These are phyloP conservation scores for Podaxis sp. DNA, from an alignment of 768 basidiomycete genomes.

Conservation along the genomic window DNA sequence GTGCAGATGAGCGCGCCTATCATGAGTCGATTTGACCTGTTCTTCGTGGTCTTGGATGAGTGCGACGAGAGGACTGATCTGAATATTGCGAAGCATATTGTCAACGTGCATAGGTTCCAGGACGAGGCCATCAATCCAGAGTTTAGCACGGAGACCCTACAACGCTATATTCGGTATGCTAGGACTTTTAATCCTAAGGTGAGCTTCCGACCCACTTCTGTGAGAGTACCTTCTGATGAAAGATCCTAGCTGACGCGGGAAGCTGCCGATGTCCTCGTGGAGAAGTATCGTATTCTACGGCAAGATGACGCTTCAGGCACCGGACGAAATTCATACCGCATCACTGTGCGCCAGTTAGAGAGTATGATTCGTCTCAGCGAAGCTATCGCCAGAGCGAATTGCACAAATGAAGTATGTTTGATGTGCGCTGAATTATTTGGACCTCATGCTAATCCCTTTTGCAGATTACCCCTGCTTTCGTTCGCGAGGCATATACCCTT, in stretches of 20 bases:
- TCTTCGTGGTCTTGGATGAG: constrained; percentile 97
- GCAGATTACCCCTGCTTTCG: constrained; percentile 91
- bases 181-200: constrained; percentile 98
- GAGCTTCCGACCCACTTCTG: constrained; percentile 16
- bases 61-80: constrained; percentile 91
- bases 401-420: constrained; percentile 76
- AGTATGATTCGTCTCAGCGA: constrained; percentile 98
- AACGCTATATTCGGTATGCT: constrained; percentile 96
- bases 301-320: constrained; percentile 91
- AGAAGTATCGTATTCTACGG: constrained; percentile 89
- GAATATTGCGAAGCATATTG: constrained; percentile 95
- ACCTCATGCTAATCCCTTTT: not conserved
- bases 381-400: constrained; percentile 96
- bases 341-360: constrained; percentile 97
- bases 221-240: constrained; percentile 12
- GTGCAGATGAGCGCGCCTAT: constrained; percentile 98
- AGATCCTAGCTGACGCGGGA: constrained; percentile 78
- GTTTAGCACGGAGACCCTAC: constrained; percentile 94
- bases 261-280: constrained; percentile 89
- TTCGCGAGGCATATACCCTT: constrained; percentile 93
- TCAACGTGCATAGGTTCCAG: constrained; percentile 94
- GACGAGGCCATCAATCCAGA: constrained; percentile 95
- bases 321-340: constrained; percentile 91
- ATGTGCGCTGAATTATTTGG: not conserved
- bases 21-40: constrained; percentile 98